These are phyloP conservation scores for Pseudotsuga menziesii DNA, from an alignment of 75 land plant species.

Conservation along the genomic window DNA sequence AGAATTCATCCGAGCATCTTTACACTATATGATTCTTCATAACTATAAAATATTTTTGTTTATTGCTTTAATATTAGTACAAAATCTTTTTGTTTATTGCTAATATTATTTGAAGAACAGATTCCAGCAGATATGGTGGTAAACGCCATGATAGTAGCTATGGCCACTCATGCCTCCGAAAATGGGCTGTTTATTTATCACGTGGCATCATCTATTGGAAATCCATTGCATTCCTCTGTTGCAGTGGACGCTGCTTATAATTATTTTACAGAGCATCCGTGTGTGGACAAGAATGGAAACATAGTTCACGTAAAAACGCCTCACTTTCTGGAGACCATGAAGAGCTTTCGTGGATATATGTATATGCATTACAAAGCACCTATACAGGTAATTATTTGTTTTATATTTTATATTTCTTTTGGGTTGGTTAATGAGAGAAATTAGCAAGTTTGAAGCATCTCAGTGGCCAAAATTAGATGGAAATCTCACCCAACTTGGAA, in stretches of 20 bases:
- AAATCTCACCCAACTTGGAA: too few species aligned
- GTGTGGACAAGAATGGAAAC: constrained; percentile 43
- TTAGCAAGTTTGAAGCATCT: too few species aligned
- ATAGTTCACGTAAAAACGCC: constrained; percentile 25
- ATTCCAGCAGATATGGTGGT: constrained; percentile 81
- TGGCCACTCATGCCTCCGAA: constrained; percentile 39
- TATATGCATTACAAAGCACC: constrained; percentile 18
- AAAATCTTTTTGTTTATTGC: too few species aligned
- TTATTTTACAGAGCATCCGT: constrained; percentile 47
- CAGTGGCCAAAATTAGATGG: too few species aligned
- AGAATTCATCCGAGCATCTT: too few species aligned
- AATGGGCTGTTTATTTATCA: constrained; percentile 45
- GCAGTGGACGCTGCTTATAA: constrained; percentile 25
- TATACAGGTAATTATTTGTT: constrained; percentile 13
- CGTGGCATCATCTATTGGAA: constrained; percentile 56
- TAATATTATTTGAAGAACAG: constrained; percentile 17
- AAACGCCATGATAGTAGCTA: constrained; percentile 60
- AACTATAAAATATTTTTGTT: too few species aligned
- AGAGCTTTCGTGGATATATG: constrained; percentile 32
- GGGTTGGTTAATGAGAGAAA: too few species aligned
- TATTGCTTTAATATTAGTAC: too few species aligned
- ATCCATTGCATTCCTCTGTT: constrained; percentile 33
- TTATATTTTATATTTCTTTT: too few species aligned
- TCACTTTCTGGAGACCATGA: constrained; percentile 23
- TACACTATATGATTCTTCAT: too few species aligned